phyloP scores from a whole-genome alignment of 148 eudicot species.

The Nepenthes gracilis region DNA sequence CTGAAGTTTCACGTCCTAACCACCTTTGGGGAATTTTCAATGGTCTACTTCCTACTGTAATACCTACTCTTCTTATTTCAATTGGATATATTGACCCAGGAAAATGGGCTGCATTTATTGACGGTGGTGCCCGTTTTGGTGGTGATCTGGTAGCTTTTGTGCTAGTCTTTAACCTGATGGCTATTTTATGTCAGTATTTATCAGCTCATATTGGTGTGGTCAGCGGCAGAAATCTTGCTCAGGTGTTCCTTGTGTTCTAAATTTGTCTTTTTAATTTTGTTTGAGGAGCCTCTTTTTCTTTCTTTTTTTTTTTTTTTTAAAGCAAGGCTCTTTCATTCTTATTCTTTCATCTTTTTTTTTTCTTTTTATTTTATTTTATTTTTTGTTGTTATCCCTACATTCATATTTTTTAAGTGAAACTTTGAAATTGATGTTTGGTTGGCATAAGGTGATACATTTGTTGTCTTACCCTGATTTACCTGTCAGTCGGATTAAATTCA shows the following conservation, averaged over 20 bases:
- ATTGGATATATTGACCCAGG: constrained; percentile 84
- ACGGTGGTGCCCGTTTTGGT: constrained; percentile 85
- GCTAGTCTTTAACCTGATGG: constrained; percentile 53
- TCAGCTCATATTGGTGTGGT: constrained; percentile 57
- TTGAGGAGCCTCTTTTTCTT: background rate
- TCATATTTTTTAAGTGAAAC: too few relatives aligned
- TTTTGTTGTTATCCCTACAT: too few relatives aligned
- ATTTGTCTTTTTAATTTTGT: background rate
- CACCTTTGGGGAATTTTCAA: constrained; percentile 15
- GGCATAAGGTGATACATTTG: too few relatives aligned
- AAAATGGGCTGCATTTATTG: constrained; percentile 76
- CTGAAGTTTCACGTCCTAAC: constrained; percentile 11
- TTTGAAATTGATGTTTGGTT: too few relatives aligned
- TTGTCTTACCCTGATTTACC: too few relatives aligned
- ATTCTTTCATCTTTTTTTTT: too few relatives aligned
- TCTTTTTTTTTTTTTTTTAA: background rate
- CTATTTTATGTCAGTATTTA: constrained; percentile 68
- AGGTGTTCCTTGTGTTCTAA: constrained; percentile 31
- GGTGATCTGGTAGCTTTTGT: constrained; percentile 40
- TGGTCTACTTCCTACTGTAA: constrained; percentile 38
- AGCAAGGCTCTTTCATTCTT: too few relatives aligned
- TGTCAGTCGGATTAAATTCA: too few relatives aligned
- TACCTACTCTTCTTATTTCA: constrained; percentile 56
- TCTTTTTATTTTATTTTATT: too few relatives aligned
- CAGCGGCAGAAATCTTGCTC: constrained; percentile 73